Conservation (phyloP, 1,284 basidiomycete genomes). For the Rugosomyces carneus region DNA sequence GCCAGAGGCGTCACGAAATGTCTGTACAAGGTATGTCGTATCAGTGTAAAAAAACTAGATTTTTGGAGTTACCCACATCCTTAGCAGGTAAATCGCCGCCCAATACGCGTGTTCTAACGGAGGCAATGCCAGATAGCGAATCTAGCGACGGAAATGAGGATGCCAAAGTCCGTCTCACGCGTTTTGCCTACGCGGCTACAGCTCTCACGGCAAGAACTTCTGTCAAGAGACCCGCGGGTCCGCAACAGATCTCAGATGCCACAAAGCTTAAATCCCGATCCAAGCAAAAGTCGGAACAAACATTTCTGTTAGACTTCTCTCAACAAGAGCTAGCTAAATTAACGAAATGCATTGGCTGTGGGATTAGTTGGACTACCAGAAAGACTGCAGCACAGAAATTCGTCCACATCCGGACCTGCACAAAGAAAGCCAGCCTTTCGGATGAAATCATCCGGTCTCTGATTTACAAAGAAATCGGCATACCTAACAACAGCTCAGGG, state of each 20-base stretch:
- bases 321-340: slow-evolving; percentile 42
- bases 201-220: slow-evolving; percentile 4
- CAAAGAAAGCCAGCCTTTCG: slow-evolving; percentile 49
- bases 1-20: not conserved
- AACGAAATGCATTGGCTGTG: slow-evolving; percentile 59
- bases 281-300: slow-evolving; percentile 19
- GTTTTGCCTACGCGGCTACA: slow-evolving; percentile 27
- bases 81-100: not conserved
- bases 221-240: slow-evolving; percentile 8
- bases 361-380: slow-evolving; percentile 57
- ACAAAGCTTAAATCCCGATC: slow-evolving; percentile 1
- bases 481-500: slow-evolving; percentile 5
- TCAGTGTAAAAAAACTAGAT: not conserved
- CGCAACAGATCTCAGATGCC: slow-evolving; percentile 6
- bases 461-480: slow-evolving; percentile 41
- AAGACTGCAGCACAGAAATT: slow-evolving; percentile 60
- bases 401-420: slow-evolving; percentile 60
- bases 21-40: not conserved
- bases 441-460: slow-evolving; percentile 51
- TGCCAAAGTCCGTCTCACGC: slow-evolving; percentile 23
- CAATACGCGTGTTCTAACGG: not conserved
- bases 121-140: not conserved
- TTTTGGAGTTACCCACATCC: not conserved
- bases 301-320: slow-evolving; percentile 32
- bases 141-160: slow-evolving; percentile 16